Evolutionary conservation across 495 filamentous ascomycete genomes (phyloP).

Genomic region (Paragyromitra xinjiangensis): DNA sequence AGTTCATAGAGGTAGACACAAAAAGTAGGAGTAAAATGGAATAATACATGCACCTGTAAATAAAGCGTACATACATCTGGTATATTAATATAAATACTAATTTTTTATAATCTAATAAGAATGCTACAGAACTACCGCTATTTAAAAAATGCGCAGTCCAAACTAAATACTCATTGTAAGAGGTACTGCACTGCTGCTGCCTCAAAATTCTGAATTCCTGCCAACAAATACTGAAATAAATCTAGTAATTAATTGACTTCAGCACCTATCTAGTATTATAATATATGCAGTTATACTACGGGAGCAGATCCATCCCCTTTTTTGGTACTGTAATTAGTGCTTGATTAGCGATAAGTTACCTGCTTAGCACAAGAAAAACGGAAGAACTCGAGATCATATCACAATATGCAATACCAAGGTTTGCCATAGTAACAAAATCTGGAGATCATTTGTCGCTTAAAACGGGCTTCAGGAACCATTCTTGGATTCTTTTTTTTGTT

Average conservation of each 20-base stretch:
- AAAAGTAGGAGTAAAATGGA: neutral
- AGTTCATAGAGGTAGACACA: neutral
- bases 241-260: neutral
- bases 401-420: no score
- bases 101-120: neutral
- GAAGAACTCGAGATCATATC: no score
- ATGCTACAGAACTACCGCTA: neutral
- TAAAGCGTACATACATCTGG: neutral
- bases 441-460: neutral
- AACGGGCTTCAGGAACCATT: neutral
- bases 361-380: no score
- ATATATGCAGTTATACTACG: neutral
- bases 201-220: neutral
- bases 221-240: neutral
- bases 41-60: neutral
- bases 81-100: no score
- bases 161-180: neutral
- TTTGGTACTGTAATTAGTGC: neutral
- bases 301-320: neutral
- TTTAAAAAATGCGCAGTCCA: neutral
- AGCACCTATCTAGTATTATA: neutral
- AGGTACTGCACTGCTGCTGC: neutral
- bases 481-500: neutral
- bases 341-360: no score
- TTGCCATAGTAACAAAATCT: neutral